phyloP scores from a whole-genome alignment of 768 basidiomycete genomes.

The Neoboletus brunneissimus region DNA sequence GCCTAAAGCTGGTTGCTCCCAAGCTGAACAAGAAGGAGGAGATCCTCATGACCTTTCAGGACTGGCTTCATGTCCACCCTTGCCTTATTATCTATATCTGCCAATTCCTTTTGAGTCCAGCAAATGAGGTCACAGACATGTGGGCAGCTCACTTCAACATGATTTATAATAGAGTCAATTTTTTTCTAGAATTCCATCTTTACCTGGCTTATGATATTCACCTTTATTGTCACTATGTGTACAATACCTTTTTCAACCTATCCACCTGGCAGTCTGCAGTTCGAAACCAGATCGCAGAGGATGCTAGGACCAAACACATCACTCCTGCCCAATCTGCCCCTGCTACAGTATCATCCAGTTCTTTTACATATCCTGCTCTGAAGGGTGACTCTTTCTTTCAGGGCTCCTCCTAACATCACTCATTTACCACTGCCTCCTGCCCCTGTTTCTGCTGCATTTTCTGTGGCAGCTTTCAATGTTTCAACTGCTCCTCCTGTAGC shows the following conservation, averaged over 20 bases:
- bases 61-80: not conserved
- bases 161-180: not conserved
- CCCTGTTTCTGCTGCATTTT: no score
- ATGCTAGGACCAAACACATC: not conserved
- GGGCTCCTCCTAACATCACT: no score
- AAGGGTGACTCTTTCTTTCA: no score
- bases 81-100: not conserved
- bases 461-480: no score
- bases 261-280: not conserved
- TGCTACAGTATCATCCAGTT: no score
- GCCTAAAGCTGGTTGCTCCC: no score
- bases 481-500: no score
- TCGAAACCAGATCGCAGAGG: not conserved
- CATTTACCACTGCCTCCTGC: no score
- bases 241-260: not conserved
- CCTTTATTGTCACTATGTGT: not conserved
- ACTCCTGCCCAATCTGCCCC: no score
- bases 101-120: not conserved
- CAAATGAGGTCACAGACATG: not conserved
- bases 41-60: not conserved
- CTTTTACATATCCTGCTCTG: no score
- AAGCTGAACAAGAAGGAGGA: not conserved
- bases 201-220: not conserved
- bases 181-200: not conserved
- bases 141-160: not conserved